Evolutionary conservation across 768 basidiomycete species (phyloP).

Genomic region (Mycena filopes): DNA sequence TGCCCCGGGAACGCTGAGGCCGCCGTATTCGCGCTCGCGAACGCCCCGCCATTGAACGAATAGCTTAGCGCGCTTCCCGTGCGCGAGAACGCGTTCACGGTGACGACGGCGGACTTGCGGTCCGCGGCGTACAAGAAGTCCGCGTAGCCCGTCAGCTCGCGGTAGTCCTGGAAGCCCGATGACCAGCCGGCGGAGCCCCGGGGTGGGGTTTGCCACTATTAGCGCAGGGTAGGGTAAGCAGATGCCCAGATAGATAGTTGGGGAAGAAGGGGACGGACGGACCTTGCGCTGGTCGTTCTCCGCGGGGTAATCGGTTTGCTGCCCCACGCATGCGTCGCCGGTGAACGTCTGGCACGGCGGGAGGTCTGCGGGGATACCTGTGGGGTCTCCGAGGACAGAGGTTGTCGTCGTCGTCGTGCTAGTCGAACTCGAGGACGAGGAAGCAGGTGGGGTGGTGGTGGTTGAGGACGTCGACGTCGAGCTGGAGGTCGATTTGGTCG

Average conservation of each 20-base stretch:
- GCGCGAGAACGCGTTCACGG: slow-evolving; percentile 16
- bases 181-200: slow-evolving; percentile 5
- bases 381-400: not conserved
- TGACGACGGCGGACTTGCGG: slow-evolving; percentile 14
- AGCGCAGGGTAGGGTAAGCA: too few relatives aligned
- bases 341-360: slow-evolving; percentile 16
- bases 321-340: slow-evolving; percentile 18
- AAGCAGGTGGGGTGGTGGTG: not conserved
- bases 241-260: too few relatives aligned
- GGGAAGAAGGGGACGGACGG: not conserved
- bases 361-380: slow-evolving; percentile 10
- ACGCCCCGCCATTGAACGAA: slow-evolving; percentile 19
- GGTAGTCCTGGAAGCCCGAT: slow-evolving; percentile 15
- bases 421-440: not conserved
- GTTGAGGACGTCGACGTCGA: not conserved
- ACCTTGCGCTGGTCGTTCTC: slow-evolving; percentile 23
- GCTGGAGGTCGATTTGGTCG: not conserved
- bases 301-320: slow-evolving; percentile 21
- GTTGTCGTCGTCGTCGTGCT: slow-evolving; percentile 15
- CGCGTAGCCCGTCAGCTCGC: slow-evolving; percentile 21
- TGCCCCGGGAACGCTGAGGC: slow-evolving; percentile 7
- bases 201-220: slow-evolving; percentile 18
- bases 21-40: slow-evolving; percentile 2
- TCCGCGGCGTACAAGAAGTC: slow-evolving; percentile 18
- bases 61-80: slow-evolving; percentile 4